These are phyloP conservation scores for Sporothrix phasma DNA, from an alignment of 2,329 filamentous ascomycete genomes.

Conservation along the genomic window DNA sequence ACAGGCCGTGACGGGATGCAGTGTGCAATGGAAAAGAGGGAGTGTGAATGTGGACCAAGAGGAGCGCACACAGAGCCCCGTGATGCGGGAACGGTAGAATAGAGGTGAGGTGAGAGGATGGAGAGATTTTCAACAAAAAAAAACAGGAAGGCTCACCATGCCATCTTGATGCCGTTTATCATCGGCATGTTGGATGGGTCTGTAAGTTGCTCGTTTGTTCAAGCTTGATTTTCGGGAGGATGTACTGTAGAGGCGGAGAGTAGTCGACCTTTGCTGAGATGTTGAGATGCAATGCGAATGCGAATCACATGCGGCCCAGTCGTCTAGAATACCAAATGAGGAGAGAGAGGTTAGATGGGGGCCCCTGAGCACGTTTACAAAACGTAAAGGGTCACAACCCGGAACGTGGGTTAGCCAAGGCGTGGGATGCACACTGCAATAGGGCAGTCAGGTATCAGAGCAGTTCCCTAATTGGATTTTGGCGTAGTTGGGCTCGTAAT, in stretches of 20 bases:
- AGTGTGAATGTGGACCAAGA: background rate
- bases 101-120: background rate
- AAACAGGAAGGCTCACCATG: slow-evolving; percentile 47
- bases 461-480: background rate
- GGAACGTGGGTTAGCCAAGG: slow-evolving; percentile 1
- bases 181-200: slow-evolving; percentile 46
- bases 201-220: background rate
- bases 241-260: too few relatives aligned
- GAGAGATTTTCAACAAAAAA: background rate
- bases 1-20: background rate
- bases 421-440: background rate
- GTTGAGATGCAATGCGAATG: background rate
- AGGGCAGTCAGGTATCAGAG: background rate
- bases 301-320: background rate
- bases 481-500: background rate
- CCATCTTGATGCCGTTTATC: slow-evolving; percentile 62
- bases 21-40: background rate
- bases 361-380: slow-evolving; percentile 7
- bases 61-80: background rate
- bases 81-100: background rate
- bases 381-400: background rate
- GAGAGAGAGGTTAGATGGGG: background rate
- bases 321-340: background rate
- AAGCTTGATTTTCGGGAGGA: too few relatives aligned
- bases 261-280: too few relatives aligned